These are phyloP conservation scores for Heteromeles arbutifolia DNA, from an alignment of 306 rosid species.

Conservation along the genomic window DNA sequence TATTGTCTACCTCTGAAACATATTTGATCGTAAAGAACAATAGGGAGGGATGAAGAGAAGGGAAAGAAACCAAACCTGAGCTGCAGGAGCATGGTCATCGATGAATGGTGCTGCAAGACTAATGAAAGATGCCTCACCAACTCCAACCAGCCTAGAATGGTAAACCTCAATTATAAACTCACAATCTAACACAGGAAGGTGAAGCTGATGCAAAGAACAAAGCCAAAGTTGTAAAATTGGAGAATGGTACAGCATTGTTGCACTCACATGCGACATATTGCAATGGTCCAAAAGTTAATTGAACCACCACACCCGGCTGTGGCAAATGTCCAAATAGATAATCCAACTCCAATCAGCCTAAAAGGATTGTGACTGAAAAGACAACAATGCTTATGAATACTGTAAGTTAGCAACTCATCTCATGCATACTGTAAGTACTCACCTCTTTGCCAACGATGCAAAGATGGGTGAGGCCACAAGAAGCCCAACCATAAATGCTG, in stretches of 20 bases:
- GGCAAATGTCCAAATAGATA: slow-evolving; percentile 90
- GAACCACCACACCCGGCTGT: slow-evolving; percentile 78
- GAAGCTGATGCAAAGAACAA: neutral
- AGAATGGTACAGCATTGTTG: neutral
- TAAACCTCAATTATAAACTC: slow-evolving; percentile 11
- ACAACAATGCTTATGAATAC: slow-evolving; percentile 7
- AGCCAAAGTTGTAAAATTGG: neutral
- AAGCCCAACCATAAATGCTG: slow-evolving; percentile 97
- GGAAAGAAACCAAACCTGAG: slow-evolving; percentile 50
- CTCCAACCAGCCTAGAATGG: slow-evolving; percentile 80
- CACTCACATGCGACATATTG: slow-evolving; percentile 77
- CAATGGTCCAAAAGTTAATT: slow-evolving; percentile 81
- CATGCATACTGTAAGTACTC: slow-evolving; percentile 1
- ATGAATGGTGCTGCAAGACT: slow-evolving; percentile 97
- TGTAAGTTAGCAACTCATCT: neutral
- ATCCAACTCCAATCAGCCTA: slow-evolving; percentile 92
- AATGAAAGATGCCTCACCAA: slow-evolving; percentile 97
- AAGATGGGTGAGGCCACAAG: slow-evolving; percentile 83
- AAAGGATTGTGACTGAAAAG: slow-evolving; percentile 78
- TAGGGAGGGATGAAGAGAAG: neutral
- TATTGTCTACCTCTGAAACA: neutral
- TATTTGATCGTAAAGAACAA: neutral
- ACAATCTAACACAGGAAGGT: slow-evolving; percentile 17
- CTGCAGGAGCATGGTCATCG: slow-evolving; percentile 85
- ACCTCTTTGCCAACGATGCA: slow-evolving; percentile 87